These are phyloP conservation scores for Elasticomyces elasticus DNA, from an alignment of 495 filamentous ascomycete species.

Conservation along the genomic window DNA sequence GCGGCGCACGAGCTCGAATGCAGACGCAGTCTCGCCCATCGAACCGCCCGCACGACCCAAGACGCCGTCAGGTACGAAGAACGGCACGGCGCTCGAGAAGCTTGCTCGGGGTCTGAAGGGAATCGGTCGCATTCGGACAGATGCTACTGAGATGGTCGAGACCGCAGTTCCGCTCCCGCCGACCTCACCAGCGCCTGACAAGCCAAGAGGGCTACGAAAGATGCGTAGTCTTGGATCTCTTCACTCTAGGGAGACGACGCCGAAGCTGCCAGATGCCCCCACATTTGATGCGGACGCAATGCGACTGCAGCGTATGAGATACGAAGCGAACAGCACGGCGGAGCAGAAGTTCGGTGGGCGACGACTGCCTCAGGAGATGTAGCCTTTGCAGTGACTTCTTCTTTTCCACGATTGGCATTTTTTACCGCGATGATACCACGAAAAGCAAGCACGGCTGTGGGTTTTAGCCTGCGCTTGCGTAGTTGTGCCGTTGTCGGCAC, in stretches of 20 bases:
- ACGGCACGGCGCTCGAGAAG: constrained; percentile 46
- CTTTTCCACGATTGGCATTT: neutral
- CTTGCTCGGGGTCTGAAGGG: constrained; percentile 49
- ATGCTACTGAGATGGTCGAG: constrained; percentile 15
- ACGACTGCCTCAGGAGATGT: neutral
- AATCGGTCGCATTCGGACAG: constrained; percentile 21
- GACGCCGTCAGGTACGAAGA: constrained; percentile 23
- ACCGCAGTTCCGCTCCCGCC: neutral
- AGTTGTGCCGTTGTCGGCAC: neutral
- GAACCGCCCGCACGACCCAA: constrained; percentile 11
- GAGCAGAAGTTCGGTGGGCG: constrained; percentile 1
- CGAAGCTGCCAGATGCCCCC: neutral
- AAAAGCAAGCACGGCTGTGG: neutral
- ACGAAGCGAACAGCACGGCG: constrained; percentile 15
- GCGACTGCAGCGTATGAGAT: constrained; percentile 25
- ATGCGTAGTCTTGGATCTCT: constrained; percentile 32
- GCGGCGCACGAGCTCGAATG: constrained; percentile 30
- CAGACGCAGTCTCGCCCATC: constrained; percentile 15
- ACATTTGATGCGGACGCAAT: constrained; percentile 28
- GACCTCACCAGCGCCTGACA: constrained; percentile 8
- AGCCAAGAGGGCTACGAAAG: constrained; percentile 28
- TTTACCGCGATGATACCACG: constrained; percentile 12
- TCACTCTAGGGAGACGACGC: neutral
- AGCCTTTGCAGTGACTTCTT: neutral
- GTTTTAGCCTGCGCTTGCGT: neutral